These are phyloP conservation scores for Herpotrichia juniperi DNA, from an alignment of 2,329 filamentous ascomycete genomes.

Conservation along the genomic window DNA sequence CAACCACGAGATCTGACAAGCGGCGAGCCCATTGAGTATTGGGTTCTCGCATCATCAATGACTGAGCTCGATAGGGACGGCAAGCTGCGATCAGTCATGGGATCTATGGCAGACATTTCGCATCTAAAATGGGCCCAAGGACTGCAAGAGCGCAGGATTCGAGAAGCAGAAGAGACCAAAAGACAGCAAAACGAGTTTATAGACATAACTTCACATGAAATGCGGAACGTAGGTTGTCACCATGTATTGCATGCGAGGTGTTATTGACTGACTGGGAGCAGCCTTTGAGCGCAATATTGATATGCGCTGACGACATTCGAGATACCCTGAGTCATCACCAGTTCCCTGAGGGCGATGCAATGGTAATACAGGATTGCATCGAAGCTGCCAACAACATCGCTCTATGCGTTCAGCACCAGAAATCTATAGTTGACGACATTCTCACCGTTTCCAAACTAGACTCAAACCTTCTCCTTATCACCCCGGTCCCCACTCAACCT, in stretches of 20 bases:
- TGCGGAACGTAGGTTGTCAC: constrained; percentile 20
- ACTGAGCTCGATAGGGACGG: constrained; percentile 33
- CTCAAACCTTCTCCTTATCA: constrained; percentile 42
- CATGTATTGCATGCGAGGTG: background rate
- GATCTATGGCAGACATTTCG: constrained; percentile 44
- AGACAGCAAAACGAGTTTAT: constrained; percentile 41
- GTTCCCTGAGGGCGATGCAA: constrained; percentile 25
- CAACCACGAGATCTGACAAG: constrained; percentile 39
- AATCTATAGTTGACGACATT: constrained; percentile 55
- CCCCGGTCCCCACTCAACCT: constrained; percentile 50
- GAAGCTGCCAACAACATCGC: constrained; percentile 49
- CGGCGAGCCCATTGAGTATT: constrained; percentile 51
- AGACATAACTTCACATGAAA: constrained; percentile 40
- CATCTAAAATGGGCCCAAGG: constrained; percentile 46
- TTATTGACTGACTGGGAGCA: constrained; percentile 16
- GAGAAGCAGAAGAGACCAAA: constrained; percentile 46
- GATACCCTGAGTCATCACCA: constrained; percentile 43
- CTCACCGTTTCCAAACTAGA: constrained; percentile 56
- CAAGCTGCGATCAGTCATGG: constrained; percentile 37
- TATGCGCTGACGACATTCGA: constrained; percentile 46
- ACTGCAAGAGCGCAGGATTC: constrained; percentile 37
- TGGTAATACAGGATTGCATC: constrained; percentile 34
- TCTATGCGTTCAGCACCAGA: constrained; percentile 53
- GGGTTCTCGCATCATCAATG: constrained; percentile 47
- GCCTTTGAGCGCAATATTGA: constrained; percentile 39